Evolutionary conservation across 768 basidiomycete species (phyloP).

Genomic region (Rhodocollybia butyracea): DNA sequence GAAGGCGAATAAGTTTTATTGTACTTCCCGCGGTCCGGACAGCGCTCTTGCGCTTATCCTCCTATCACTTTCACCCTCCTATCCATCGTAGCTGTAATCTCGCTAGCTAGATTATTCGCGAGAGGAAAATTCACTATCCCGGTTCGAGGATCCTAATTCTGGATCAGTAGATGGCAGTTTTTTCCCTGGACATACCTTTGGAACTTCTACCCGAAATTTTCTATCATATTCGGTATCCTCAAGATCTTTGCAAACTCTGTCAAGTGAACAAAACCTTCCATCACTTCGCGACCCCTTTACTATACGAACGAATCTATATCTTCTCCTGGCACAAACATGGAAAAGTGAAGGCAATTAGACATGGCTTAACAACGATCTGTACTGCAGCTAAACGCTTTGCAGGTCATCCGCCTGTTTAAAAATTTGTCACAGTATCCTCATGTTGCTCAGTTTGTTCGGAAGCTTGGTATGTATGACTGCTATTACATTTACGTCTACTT

Average conservation of each 20-base stretch:
- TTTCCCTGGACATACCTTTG: constrained; percentile 55
- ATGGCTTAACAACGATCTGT: background rate
- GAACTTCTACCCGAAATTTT: constrained; percentile 63
- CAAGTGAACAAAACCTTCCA: constrained; percentile 59
- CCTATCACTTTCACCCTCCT: too few relatives aligned
- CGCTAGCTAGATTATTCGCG: too few relatives aligned
- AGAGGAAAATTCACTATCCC: too few relatives aligned
- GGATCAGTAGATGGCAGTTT: too few relatives aligned
- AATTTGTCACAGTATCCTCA: constrained; percentile 54
- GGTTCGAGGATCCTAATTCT: too few relatives aligned
- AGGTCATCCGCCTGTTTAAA: constrained; percentile 62
- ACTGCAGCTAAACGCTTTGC: background rate
- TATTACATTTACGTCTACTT: background rate
- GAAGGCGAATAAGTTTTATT: too few relatives aligned
- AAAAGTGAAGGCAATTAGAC: constrained; percentile 48
- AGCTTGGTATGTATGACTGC: constrained; percentile 45
- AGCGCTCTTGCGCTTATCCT: too few relatives aligned
- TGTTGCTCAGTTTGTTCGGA: constrained; percentile 55
- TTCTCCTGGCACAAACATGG: constrained; percentile 70
- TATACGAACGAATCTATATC: constrained; percentile 61
- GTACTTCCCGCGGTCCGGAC: too few relatives aligned
- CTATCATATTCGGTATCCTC: constrained; percentile 44
- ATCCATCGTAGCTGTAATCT: too few relatives aligned
- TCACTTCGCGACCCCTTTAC: constrained; percentile 39
- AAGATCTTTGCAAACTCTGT: constrained; percentile 48